phyloP scores from a whole-genome alignment of 2,329 filamentous ascomycete species.

The Colletotrichum musicola region DNA sequence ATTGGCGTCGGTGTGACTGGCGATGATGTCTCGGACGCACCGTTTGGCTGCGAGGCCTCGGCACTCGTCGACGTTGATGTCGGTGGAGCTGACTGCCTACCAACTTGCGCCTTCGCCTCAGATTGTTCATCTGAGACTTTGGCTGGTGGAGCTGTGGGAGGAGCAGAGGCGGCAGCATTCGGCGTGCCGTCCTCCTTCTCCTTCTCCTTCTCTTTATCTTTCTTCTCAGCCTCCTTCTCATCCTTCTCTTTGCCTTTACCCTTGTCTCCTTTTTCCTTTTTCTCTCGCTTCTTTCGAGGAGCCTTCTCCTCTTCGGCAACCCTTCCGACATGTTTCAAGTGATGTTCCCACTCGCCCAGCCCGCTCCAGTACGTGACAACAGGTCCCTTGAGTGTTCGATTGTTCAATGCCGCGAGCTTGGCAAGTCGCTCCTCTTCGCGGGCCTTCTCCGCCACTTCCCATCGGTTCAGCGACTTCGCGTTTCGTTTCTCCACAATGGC shows the following conservation, averaged over 20 bases:
- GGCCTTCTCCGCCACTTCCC: constrained; percentile 93
- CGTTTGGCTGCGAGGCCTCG: constrained; percentile 3
- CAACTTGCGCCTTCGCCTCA: not conserved
- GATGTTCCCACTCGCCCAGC: constrained; percentile 84
- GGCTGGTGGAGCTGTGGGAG: not conserved
- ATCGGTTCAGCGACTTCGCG: constrained; percentile 89
- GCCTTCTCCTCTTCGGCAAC: constrained; percentile 73
- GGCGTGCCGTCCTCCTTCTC: constrained; percentile 38
- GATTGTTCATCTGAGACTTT: constrained; percentile 5
- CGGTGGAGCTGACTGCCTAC: constrained; percentile 1
- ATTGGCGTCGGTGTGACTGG: not conserved
- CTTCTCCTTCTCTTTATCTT: constrained; percentile 47
- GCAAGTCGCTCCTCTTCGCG: constrained; percentile 86
- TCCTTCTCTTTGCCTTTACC: constrained; percentile 47
- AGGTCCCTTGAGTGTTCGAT: constrained; percentile 86
- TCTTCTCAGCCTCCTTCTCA: constrained; percentile 38
- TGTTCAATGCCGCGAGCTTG: constrained; percentile 88
- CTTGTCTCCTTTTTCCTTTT: constrained; percentile 58
- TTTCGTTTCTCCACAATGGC: constrained; percentile 87
- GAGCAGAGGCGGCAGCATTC: constrained; percentile 31
- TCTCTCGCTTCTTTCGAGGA: constrained; percentile 66
- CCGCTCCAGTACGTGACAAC: constrained; percentile 96
- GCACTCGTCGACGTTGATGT: constrained; percentile 3
- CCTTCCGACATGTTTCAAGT: constrained; percentile 77
- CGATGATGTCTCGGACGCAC: constrained; percentile 1